Conservation (phyloP, 2,329 filamentous ascomycete genomes). For the Fusarium stilboides region DNA sequence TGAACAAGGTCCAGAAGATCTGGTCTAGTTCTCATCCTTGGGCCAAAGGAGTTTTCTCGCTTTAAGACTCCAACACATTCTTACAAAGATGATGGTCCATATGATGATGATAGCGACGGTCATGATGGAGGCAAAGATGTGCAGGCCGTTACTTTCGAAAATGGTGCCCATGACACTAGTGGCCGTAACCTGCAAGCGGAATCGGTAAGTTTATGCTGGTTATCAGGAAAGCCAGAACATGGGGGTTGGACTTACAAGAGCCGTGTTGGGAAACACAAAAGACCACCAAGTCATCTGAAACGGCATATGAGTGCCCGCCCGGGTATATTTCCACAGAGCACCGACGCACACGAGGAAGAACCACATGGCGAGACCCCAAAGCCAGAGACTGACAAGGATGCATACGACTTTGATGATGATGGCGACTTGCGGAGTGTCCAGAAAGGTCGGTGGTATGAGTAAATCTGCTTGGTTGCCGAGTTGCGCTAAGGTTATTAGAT, state of each 20-base stretch:
- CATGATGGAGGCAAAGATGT: conserved; percentile 78
- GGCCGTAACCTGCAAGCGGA: conserved; percentile 68
- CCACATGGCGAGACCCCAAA: conserved; percentile 87
- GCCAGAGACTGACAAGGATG: conserved; percentile 79
- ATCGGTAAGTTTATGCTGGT: conserved; percentile 1
- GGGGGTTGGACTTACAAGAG: conserved; percentile 61
- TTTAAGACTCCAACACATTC: conserved; percentile 79
- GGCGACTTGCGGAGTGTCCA: conserved; percentile 59
- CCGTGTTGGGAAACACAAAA: conserved; percentile 87
- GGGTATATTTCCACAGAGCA: conserved; percentile 78
- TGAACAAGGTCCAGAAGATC: background rate
- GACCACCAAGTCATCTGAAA: conserved; percentile 92
- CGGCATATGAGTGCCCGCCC: conserved; percentile 70
- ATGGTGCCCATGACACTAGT: conserved; percentile 79
- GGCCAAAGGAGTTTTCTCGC: conserved; percentile 82
- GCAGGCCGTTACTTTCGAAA: conserved; percentile 71
- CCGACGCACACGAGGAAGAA: conserved; percentile 87
- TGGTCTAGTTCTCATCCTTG: conserved; percentile 63
- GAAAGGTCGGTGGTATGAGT: conserved; percentile 62
- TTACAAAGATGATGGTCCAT: conserved; percentile 77
- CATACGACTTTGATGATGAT: conserved; percentile 64
- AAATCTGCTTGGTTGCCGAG: conserved; percentile 61
- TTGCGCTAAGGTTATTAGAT: conserved; percentile 53
- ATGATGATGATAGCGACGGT: conserved; percentile 75
- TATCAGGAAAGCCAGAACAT: background rate